phyloP scores from a whole-genome alignment of 768 basidiomycete species.

The Kwoniella mangroviensis region DNA sequence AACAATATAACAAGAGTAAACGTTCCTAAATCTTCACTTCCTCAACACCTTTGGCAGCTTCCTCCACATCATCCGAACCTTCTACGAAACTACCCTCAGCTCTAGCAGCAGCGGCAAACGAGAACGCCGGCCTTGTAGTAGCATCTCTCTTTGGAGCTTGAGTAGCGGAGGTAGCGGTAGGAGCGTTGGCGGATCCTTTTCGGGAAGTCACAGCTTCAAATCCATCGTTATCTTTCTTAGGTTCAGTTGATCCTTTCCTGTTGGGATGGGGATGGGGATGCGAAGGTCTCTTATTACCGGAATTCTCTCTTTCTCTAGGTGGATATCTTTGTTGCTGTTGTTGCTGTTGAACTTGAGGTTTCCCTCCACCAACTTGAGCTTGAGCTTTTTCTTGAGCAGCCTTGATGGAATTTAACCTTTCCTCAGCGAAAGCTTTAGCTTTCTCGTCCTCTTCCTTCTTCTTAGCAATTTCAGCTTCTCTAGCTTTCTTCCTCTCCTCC shows the following conservation, averaged over 20 bases:
- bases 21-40: conserved; percentile 23
- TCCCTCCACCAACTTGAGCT: conserved; percentile 25
- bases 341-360: conserved; percentile 5
- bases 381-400: conserved; percentile 58
- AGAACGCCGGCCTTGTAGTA: conserved; percentile 72
- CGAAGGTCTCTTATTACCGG: conserved; percentile 10
- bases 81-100: conserved; percentile 38
- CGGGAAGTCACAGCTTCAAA: conserved; percentile 33
- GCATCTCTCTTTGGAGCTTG: conserved; percentile 53
- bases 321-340: conserved; percentile 8
- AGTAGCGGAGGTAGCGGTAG: conserved; percentile 12
- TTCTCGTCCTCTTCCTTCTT: conserved; percentile 45
- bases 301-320: conserved; percentile 10
- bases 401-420: conserved; percentile 65
- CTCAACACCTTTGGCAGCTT: conserved; percentile 27
- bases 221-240: conserved; percentile 37
- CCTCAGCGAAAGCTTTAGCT: conserved; percentile 36
- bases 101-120: conserved; percentile 76
- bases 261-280: conserved; percentile 30
- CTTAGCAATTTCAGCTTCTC: conserved; percentile 40
- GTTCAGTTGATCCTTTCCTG: conserved; percentile 20
- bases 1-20: conserved; percentile 1
- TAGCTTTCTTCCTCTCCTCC: conserved; percentile 46
- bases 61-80: conserved; percentile 28
- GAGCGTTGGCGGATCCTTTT: conserved; percentile 10